These are phyloP conservation scores for Mimosa pudica DNA, from an alignment of 306 rosid species.

Conservation along the genomic window DNA sequence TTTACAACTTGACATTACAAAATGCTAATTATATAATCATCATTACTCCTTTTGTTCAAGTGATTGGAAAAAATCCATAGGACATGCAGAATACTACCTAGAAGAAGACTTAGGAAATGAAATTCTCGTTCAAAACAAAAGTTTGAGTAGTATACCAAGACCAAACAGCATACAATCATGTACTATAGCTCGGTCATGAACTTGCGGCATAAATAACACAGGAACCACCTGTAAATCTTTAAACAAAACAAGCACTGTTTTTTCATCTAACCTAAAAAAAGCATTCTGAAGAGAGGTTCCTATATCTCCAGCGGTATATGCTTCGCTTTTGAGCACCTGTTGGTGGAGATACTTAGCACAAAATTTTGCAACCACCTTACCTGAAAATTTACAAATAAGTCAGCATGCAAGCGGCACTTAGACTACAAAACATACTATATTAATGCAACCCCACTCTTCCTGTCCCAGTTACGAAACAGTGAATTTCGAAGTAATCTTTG, in stretches of 20 bases:
- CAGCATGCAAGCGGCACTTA: constrained; percentile 27
- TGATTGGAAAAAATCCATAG: constrained; percentile 8
- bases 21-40: constrained; percentile 7
- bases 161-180: constrained; percentile 4
- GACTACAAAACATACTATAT: constrained; percentile 12
- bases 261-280: constrained; percentile 71
- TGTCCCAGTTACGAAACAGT: background rate
- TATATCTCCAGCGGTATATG: constrained; percentile 70
- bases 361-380: constrained; percentile 96
- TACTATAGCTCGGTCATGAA: constrained; percentile 8
- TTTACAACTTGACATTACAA: constrained; percentile 14
- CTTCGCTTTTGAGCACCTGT: constrained; percentile 78
- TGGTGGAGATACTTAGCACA: constrained; percentile 94
- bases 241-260: constrained; percentile 12
- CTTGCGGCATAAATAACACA: constrained; percentile 25
- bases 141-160: constrained; percentile 24
- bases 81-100: constrained; percentile 9
- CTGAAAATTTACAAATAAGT: constrained; percentile 52
- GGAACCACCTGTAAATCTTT: constrained; percentile 31
- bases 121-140: constrained; percentile 29
- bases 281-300: constrained; percentile 83
- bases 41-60: constrained; percentile 8
- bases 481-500: background rate
- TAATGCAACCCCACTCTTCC: background rate
- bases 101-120: constrained; percentile 23